phyloP scores from a whole-genome alignment of 208 protist genomes.

The Lotmaria passim region DNA sequence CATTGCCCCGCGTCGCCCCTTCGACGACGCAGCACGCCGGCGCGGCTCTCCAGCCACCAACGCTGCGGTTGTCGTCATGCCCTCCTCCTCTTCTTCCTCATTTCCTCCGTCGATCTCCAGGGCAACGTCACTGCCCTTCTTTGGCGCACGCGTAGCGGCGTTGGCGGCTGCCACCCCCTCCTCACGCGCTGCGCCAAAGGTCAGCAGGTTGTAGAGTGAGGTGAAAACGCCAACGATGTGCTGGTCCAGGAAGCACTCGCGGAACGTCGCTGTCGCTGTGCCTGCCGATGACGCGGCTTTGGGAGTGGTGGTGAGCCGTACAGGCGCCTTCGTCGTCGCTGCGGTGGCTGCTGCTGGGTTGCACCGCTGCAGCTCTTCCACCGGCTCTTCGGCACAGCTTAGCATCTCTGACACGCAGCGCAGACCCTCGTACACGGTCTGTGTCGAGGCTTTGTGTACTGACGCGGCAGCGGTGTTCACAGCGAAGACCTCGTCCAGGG shows the following conservation, averaged over 20 bases:
- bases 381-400: constrained; percentile 42
- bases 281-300: too few relatives aligned
- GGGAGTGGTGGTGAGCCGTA: neutral
- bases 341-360: neutral
- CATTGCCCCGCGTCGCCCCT: neutral
- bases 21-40: neutral
- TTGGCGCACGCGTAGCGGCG: neutral
- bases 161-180: neutral
- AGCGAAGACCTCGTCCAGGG: constrained; percentile 80
- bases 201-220: constrained; percentile 71
- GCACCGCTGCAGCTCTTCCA: constrained; percentile 38
- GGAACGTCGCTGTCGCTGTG: constrained; percentile 43
- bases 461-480: constrained; percentile 25
- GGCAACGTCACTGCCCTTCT: neutral
- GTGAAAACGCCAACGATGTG: constrained; percentile 72
- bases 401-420: constrained; percentile 79
- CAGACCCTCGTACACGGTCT: constrained; percentile 67
- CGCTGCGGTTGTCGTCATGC: neutral
- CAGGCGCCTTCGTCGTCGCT: neutral
- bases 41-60: neutral
- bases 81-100: constrained; percentile 10
- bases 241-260: constrained; percentile 55
- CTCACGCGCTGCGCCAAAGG: constrained; percentile 42
- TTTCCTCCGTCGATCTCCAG: too few relatives aligned
- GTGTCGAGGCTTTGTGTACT: constrained; percentile 43